phyloP scores from a whole-genome alignment of 805 yeast genomes.

The Yamadazyma philogaea region DNA sequence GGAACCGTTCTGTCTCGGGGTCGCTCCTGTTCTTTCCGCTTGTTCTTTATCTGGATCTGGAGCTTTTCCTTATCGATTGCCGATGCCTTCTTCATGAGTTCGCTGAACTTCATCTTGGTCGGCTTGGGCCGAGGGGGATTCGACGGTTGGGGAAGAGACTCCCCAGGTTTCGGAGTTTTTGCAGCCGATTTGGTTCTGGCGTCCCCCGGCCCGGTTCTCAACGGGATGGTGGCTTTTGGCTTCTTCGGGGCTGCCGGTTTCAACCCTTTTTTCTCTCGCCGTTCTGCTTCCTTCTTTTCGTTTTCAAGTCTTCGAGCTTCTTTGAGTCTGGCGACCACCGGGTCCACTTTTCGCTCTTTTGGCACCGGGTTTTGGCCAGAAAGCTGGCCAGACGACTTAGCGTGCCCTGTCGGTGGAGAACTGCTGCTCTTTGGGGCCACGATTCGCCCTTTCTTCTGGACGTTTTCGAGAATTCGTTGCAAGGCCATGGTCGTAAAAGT shows the following conservation, averaged over 20 bases:
- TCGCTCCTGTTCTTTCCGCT: neutral
- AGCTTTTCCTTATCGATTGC: slow-evolving; percentile 48
- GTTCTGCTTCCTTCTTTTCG: slow-evolving; percentile 38
- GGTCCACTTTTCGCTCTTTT: slow-evolving; percentile 44
- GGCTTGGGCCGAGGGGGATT: slow-evolving; percentile 6
- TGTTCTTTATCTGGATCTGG: slow-evolving; percentile 31
- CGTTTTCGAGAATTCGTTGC: slow-evolving; percentile 29
- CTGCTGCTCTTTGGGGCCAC: neutral
- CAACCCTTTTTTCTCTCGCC: slow-evolving; percentile 32
- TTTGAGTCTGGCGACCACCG: slow-evolving; percentile 67
- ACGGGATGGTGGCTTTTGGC: slow-evolving; percentile 11
- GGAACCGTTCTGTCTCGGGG: slow-evolving; percentile 15
- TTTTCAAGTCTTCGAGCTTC: slow-evolving; percentile 61
- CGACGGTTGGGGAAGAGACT: slow-evolving; percentile 8
- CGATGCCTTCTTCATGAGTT: slow-evolving; percentile 68
- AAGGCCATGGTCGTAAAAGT: slow-evolving; percentile 21
- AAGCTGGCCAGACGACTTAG: too few species aligned
- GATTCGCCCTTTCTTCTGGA: slow-evolving; percentile 28
- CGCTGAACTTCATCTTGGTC: slow-evolving; percentile 51
- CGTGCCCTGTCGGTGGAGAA: neutral
- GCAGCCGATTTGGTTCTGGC: neutral
- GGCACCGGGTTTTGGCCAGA: neutral
- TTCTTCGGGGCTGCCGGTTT: slow-evolving; percentile 21
- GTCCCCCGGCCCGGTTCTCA: neutral
- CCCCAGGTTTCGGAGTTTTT: neutral